Evolutionary conservation across 805 yeast species (phyloP), one percentile per base, ranked within the genome.

Genomic region (Saturnispora hagleri): DNA sequence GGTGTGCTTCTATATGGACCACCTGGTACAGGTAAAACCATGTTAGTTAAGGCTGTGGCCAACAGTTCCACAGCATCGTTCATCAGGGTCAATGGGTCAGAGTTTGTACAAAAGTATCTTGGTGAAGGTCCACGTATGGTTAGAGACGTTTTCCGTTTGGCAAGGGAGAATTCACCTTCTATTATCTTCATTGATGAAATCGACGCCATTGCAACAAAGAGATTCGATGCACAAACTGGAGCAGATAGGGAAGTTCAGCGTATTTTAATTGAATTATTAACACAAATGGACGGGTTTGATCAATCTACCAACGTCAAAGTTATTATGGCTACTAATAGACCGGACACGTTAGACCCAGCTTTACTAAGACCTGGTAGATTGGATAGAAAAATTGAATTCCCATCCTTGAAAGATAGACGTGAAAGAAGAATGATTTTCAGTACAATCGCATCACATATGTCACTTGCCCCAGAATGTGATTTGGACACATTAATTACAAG

Each of bases 81-180:
- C 63, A 93, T 93, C 60, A 86, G 98, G 68, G 96, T 93, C 31
- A 93, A 89, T 61, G 99, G 99, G 56, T 91, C 98, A 1, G 99
- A 93, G 69, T 93, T 93, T 64, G 99, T 93, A 51, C 99, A 93
- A 68, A 93, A 93, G 70, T 93, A 93, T 69, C 77, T 93, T 51
- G 99, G 99, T 68, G 99, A 93, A 74, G 99, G 99, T 63, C 98
- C 99, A 55, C 81, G 99, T 73, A 93, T 93, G 98, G 99, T 93
- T 35, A 84, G 99, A 69, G 99, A 93, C 68, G 98, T 93, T 35
- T 93, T 93, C 73, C 77, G 98, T 65, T 78, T 93, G 57, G 99
- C 99, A 7, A 80, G 98, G 65, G 99, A 93, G 67, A 93, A 93
- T 71, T 82, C 97, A 0, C 99, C 99, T 6, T 82, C 97, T 9